Base-by-base conservation (phyloP, 2,329 filamentous ascomycete genomes). In the Penicillium crustosum region DNA sequence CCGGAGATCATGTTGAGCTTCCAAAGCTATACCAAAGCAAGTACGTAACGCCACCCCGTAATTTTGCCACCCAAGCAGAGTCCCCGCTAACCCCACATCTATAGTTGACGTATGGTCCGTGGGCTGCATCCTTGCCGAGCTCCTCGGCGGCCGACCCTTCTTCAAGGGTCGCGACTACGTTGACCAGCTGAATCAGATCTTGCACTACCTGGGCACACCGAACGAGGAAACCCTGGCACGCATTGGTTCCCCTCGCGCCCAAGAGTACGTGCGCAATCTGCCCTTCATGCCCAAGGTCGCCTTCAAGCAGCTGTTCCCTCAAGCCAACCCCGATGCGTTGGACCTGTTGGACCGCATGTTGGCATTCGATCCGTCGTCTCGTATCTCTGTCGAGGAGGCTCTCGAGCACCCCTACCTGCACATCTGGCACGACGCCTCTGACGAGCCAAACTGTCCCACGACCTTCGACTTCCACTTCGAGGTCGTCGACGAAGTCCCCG, bases 1-100 rank as follows among this genome's bases (percentile, higher is more conserved):
- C 94, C 94, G 6, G 94, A 99, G 78, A 99, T 99, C 69, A 99
- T 99, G 94, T 81, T 99, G 77, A 97, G 92, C 81, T 99, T 99
- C 86, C 93, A 97, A 79, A 97, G 92, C 81, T 99, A 99, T 78
- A 99, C 94, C 70, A 99, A 99, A 91, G 94, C 94, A 68, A 99
- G 94, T 97, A 86, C 57, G 93, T 93, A 42, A 51, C n/a, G n/a
- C 36, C n/a, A 39, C 36, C 6, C n/a, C 43, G 8, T 25, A 33
- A 44, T 33, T 51, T 51, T 50, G 47, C 9, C 17, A 35, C 35
- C 41, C 23, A 31, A 50, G n/a, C 36, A 19, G 36, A 19, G 36
- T 63, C 23, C 29, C n/a, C 41, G 9, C 48, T 41, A 45, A 41
- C 47, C 53, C 47, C 47, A 9, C 36, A 41, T 43, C 47, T 38